phyloP scores from a whole-genome alignment of 495 filamentous ascomycete genomes.

The Penicillium verhagenii region DNA sequence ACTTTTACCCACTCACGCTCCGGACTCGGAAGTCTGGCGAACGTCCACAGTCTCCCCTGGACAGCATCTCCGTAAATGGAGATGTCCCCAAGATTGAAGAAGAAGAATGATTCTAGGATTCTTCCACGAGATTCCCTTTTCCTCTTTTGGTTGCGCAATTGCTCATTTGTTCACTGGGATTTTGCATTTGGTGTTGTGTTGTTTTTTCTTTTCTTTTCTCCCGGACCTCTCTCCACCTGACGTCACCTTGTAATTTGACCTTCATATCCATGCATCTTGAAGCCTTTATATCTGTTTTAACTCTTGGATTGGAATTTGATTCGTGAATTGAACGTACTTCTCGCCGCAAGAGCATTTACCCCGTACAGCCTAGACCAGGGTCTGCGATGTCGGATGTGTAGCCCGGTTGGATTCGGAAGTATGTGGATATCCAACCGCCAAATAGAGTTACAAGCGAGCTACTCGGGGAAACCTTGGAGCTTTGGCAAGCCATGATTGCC shows the following conservation, averaged over 20 bases:
- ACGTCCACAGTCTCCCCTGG: constrained; percentile 41
- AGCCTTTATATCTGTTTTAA: constrained; percentile 7
- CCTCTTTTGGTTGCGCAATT: constrained; percentile 3
- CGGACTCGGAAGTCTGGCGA: constrained; percentile 42
- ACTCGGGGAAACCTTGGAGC: constrained; percentile 4
- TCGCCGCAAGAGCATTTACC: neutral
- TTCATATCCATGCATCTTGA: constrained; percentile 14
- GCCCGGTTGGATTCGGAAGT: constrained; percentile 20
- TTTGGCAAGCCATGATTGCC: neutral
- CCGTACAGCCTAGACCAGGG: too few species aligned
- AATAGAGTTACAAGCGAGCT: constrained; percentile 8
- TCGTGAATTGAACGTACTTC: constrained; percentile 1
- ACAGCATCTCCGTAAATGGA: constrained; percentile 42
- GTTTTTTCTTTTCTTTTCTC: constrained; percentile 7
- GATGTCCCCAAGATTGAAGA: neutral
- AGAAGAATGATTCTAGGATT: neutral
- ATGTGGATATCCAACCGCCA: constrained; percentile 5
- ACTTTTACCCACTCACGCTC: constrained; percentile 86
- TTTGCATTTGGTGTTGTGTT: constrained; percentile 17
- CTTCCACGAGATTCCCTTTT: neutral
- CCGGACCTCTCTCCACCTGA: neutral
- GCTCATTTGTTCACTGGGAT: neutral
- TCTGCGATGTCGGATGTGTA: neutral
- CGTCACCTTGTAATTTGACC: constrained; percentile 9
- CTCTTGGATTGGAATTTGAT: constrained; percentile 7